Evolutionary conservation across 2,329 filamentous ascomycete genomes (phyloP), one percentile per base, ranked within the genome.

Genomic region (Cladosporium sp.): DNA sequence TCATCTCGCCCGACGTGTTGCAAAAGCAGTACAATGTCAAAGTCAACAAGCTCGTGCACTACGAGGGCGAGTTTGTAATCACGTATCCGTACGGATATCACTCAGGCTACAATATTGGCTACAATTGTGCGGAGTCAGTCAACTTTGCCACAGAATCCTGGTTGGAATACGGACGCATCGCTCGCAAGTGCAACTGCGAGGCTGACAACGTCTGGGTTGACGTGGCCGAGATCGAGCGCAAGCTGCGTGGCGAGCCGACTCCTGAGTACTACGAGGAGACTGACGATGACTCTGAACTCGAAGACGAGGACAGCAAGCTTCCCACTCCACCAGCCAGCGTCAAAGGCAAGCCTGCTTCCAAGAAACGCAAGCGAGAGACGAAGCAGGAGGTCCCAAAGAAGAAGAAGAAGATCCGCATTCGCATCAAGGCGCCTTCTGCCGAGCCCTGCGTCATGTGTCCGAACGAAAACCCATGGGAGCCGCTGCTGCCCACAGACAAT

Each of bases 11-110:
- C 0, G 85, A 89, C 38, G 83, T 93, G 54, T 77, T 98, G 9
- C 84, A 89, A 61, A 87, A 87, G 54, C 85, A 95, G 63, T 96
- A 88, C 71, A 89, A 89, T 59, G 96, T 98, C 72, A 92, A 88
- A 52, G 95, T 97, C 67, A 98, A 98, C 75, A 92, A 89, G 65
- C 81, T 95, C 57, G 88, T 97, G 10, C 95, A 95, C 46, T 90
- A 95, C 62, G 93, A 95, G 57, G 92, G 93, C 55, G 93, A 98
- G 66, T 98, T 98, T 59, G 90, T 98, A 56, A 95, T 98, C 59
- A 98, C 93, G 0, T 98, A 95, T 67, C 93, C 93, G 0, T 98
- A 97, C 64, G 93, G 93, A 18, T 98, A 98, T 68, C 93, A 98
- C 67, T 98, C 93, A 4, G 93, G 93, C 4, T 98, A 95, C 70